Base-by-base conservation (phyloP, 1,284 basidiomycete genomes). In the Boletus smithii region DNA sequence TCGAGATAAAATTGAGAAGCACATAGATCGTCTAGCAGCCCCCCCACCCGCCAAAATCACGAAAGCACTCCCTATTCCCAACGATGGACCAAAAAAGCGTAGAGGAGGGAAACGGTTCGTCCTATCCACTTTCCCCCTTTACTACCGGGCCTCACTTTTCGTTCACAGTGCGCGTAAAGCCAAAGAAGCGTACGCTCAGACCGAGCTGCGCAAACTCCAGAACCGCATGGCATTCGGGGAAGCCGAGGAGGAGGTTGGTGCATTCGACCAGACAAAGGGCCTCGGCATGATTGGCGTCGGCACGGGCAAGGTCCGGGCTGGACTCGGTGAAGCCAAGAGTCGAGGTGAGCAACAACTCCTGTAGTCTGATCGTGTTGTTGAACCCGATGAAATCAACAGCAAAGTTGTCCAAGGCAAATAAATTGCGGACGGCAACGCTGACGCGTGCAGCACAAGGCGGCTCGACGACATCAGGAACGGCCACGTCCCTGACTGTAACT, bases 141-240 rank as follows among this genome's bases (percentile, higher is more conserved):
- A 47, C 20, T n/a, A 3, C 31, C 4, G 4, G 20, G 16, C 35
- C 38, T 54, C 32, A 57, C 8, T 31, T 24, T 27, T 42, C 10
- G 18, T 24, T 50, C 8, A 4, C 55, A 94, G 93, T 9, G 97
- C 95, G 2, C 84, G 97, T 39, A 97, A 97, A 67, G 88, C 93
- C 18, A 99, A 99, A 66, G 97, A 99, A 70, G 90, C 91, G 5
- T 94, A 95, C 62, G 95, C 94, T 4, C 90, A 94, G 71, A 98
- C 97, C 3, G 97, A 99, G 69, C 73, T 99, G 40, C 85, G 92
- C 55, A 99, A 99, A 72, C 75, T 97, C 58, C 94, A 97, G 71
- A 99, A 99, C 69, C 83, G 97, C 39, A 88, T 99, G 85, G 85
- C 80, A 54, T 99, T 99, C 60, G 97, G 97, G 46, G 88, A 95